These are phyloP conservation scores for Aspergillus viridinutans DNA, from an alignment of 2,329 filamentous ascomycete species.

Conservation along the genomic window DNA sequence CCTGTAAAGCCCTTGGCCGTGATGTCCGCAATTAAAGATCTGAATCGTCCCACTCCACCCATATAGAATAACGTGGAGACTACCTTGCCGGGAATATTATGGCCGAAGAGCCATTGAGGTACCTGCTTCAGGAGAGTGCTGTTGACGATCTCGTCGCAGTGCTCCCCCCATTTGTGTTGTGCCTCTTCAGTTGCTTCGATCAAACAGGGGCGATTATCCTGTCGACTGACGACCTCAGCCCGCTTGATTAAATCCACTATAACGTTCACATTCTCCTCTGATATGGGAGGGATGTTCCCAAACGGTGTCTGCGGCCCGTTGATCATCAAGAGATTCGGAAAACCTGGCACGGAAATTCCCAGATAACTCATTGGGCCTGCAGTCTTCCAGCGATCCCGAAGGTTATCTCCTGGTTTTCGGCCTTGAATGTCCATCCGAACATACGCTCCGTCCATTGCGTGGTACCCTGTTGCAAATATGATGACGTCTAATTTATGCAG, in stretches of 20 bases:
- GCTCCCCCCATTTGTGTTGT: slow-evolving; percentile 1
- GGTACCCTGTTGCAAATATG: slow-evolving; percentile 25
- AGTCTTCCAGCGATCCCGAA: slow-evolving; percentile 30
- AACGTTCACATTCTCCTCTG: slow-evolving; percentile 29
- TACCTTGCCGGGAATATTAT: slow-evolving; percentile 22
- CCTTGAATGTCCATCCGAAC: slow-evolving; percentile 33
- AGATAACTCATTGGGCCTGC: slow-evolving; percentile 32
- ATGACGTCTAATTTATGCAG: slow-evolving; percentile 24
- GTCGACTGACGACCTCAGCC: not conserved
- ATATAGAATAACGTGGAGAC: not conserved
- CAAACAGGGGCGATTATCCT: not conserved
- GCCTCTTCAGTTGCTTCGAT: slow-evolving; percentile 7
- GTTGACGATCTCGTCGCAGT: not conserved
- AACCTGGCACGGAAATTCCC: slow-evolving; percentile 35
- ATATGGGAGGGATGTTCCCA: slow-evolving; percentile 27
- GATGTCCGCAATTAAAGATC: not conserved
- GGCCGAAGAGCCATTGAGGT: slow-evolving; percentile 4
- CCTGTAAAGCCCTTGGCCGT: slow-evolving; percentile 1
- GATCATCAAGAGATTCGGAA: slow-evolving; percentile 46
- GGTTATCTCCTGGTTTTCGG: slow-evolving; percentile 2
- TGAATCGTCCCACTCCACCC: slow-evolving; percentile 4
- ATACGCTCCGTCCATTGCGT: slow-evolving; percentile 37
- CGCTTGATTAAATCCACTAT: slow-evolving; percentile 2
- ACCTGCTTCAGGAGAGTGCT: slow-evolving; percentile 2
- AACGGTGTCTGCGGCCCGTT: slow-evolving; percentile 36